Base-by-base conservation (phyloP, 371 early-diverging fungal genomes). In the Syncephalis plumigaleata region DNA sequence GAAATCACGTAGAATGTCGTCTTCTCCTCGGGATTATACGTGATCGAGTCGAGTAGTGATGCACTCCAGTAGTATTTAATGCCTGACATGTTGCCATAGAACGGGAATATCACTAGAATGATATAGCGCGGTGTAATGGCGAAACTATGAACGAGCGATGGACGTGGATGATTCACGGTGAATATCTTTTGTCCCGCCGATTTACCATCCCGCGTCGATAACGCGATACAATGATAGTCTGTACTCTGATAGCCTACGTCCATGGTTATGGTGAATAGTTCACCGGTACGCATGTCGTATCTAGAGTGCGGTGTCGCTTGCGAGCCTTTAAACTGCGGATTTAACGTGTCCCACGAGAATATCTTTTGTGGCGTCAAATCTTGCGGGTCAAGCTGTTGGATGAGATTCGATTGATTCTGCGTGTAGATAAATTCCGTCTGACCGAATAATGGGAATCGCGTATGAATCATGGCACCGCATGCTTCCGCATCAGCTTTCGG, bases 201-300 rank as follows among this genome's bases (percentile, higher is more conserved):
- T 26, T 64, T 59, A 42, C 68, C 70, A 37, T 31, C 31, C 11
- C 31, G 31, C 4, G 31, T 31, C 31, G 72, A 66, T 44, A 72
- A 55, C 0, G 77, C 60, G 49, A 84, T 73, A 51, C 81, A 75
- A 42, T 75, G 68, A 51, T 78, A 83, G 39, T 66, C 63, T 9
- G 80, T 73, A 11, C 72, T 63, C 13, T 71, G 63, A 56, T 71
- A 71, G 15, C 77, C 81, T 22, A 79, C 65, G 39, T 77, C 81
- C 75, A 78, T 75, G 15, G 73, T 66, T 49, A 78, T 79, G 43
- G 79, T 74, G 61, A 82, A 74, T 52, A 79, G 68, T 61, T 84
- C 81, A 37, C 79, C 74, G 9, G 77, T 75, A 31, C 58, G 56
- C 3, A 70, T 52, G 58, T 87, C 87, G 43, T 62, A 72, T 50